phyloP scores from a whole-genome alignment of 305 asterid genomes.

The Solanum chacoense region DNA sequence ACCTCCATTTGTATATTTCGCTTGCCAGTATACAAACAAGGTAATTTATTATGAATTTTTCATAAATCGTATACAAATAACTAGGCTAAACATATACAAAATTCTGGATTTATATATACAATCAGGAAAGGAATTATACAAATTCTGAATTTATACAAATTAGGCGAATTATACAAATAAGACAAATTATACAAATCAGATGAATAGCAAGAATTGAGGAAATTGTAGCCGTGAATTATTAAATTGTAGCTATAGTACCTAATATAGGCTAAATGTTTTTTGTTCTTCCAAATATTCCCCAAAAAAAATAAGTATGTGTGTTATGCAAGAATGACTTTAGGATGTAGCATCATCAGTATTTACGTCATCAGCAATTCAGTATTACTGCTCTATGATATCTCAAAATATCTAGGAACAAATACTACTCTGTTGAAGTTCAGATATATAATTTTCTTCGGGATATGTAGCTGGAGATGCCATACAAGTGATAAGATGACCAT shows the following conservation, averaged over 20 bases:
- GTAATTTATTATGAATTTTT: too few relatives aligned
- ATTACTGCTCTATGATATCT: neutral
- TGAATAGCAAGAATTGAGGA: neutral
- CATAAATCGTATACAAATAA: too few relatives aligned
- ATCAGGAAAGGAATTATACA: too few relatives aligned
- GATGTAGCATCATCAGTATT: neutral
- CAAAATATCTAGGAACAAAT: neutral
- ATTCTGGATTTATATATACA: neutral
- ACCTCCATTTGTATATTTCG: too few relatives aligned
- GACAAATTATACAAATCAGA: too few relatives aligned
- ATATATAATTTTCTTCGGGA: neutral
- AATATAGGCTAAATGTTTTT: neutral
- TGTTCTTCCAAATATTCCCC: neutral
- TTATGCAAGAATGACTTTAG: neutral
- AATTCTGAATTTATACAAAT: too few relatives aligned
- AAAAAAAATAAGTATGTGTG: neutral
- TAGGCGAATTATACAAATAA: too few relatives aligned
- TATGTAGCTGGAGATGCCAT: neutral
- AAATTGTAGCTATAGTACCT: too few relatives aligned
- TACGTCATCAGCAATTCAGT: neutral
- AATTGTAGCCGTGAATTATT: too few relatives aligned
- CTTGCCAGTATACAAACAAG: too few relatives aligned
- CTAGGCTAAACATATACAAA: too few relatives aligned
- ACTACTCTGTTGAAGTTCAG: neutral
- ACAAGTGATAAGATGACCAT: neutral